Evolutionary conservation across 2,329 filamentous ascomycete species (phyloP).

Genomic region (Claviceps sp.): DNA sequence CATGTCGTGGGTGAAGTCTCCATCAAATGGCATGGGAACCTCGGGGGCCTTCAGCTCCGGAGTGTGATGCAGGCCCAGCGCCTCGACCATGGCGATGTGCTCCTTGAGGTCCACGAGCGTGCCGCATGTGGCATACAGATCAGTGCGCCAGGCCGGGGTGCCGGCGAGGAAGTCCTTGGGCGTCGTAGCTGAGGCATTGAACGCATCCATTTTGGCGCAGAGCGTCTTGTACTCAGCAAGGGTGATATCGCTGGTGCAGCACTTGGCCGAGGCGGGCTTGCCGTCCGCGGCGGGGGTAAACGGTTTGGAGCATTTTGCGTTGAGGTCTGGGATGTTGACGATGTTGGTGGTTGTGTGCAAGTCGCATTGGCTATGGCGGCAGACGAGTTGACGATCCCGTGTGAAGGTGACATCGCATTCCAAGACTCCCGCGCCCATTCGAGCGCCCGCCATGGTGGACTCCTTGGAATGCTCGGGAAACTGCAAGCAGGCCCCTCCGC

Average conservation of each 20-base stretch:
- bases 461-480: slow-evolving; percentile 52
- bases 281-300: slow-evolving; percentile 43
- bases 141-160: slow-evolving; percentile 48
- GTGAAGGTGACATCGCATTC: slow-evolving; percentile 59
- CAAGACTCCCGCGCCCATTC: slow-evolving; percentile 53
- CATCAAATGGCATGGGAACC: slow-evolving; percentile 56
- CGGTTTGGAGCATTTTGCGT: slow-evolving; percentile 47
- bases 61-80: slow-evolving; percentile 47
- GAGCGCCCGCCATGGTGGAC: slow-evolving; percentile 45
- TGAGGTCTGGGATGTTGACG: slow-evolving; percentile 45
- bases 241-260: slow-evolving; percentile 61
- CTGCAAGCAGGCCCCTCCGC: slow-evolving; percentile 46
- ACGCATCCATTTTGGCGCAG: slow-evolving; percentile 59
- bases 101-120: slow-evolving; percentile 48
- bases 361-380: slow-evolving; percentile 54
- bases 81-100: slow-evolving; percentile 46
- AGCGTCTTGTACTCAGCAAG: slow-evolving; percentile 52
- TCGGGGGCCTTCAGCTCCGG: slow-evolving; percentile 55
- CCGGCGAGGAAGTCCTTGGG: slow-evolving; percentile 43
- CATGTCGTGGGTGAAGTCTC: slow-evolving; percentile 48
- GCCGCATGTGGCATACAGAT: slow-evolving; percentile 51
- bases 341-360: slow-evolving; percentile 58
- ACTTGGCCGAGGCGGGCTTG: slow-evolving; percentile 43
- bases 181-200: slow-evolving; percentile 43
- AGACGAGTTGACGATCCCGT: slow-evolving; percentile 50